phyloP scores from a whole-genome alignment of 1,139 yeast genomes.

The Candida sp. region DNA sequence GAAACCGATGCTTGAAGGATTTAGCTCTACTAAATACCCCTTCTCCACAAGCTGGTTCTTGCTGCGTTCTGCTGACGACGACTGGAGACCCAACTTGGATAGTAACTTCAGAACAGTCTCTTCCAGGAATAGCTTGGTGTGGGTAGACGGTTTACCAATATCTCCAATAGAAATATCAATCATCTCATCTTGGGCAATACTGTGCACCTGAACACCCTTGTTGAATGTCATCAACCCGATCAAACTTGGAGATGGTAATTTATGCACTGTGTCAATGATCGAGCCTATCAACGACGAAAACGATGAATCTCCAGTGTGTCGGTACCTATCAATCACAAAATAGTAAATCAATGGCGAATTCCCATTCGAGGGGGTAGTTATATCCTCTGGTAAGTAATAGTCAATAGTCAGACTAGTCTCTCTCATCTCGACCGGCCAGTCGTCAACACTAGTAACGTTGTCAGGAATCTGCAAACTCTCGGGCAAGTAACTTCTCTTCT shows the following conservation, averaged over 20 bases:
- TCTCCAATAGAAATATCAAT: slow-evolving; percentile 5
- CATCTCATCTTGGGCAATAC: slow-evolving; percentile 5
- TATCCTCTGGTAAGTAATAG: slow-evolving; percentile 29
- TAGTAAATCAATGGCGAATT: slow-evolving; percentile 19
- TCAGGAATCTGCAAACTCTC: slow-evolving; percentile 21
- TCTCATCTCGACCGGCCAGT: slow-evolving; percentile 33
- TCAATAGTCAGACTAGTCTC: slow-evolving; percentile 29
- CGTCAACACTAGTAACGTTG: slow-evolving; percentile 15
- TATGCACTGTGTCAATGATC: slow-evolving; percentile 21
- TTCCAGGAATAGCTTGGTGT: slow-evolving; percentile 7
- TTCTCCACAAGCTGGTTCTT: neutral
- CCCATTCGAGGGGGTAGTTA: slow-evolving; percentile 13
- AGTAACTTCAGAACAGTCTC: neutral
- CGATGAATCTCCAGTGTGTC: slow-evolving; percentile 26
- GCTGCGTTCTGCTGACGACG: neutral
- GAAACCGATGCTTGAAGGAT: neutral
- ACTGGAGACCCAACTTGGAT: neutral
- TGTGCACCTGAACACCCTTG: slow-evolving; percentile 30
- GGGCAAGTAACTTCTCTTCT: slow-evolving; percentile 27
- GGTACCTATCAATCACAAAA: slow-evolving; percentile 35
- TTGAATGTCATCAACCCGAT: slow-evolving; percentile 35
- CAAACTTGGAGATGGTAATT: slow-evolving; percentile 23
- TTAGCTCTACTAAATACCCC: slow-evolving; percentile 1
- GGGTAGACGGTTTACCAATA: neutral
- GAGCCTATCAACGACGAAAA: slow-evolving; percentile 20